Evolutionary conservation across 345 rosid genomes (phyloP).

Genomic region (Corymbia maculata): DNA sequence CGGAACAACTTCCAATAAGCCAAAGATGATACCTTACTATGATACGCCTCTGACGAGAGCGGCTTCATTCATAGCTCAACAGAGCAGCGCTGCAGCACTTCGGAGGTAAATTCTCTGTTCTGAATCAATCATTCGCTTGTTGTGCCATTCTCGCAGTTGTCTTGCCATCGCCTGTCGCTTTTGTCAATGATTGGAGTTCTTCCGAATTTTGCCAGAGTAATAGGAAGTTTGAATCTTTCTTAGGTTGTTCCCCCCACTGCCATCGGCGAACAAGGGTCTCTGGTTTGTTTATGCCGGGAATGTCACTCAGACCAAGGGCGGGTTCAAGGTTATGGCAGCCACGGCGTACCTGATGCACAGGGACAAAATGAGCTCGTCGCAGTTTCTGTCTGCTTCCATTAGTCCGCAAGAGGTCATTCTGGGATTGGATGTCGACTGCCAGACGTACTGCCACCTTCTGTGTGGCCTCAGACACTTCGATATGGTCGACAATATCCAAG

Average conservation of each 20-base stretch:
- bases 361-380: conserved; percentile 7
- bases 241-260: conserved; percentile 31
- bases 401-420: conserved; percentile 30
- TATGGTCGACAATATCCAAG: conserved; percentile 22
- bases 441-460: conserved; percentile 43
- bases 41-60: conserved; percentile 31
- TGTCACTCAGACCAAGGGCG: conserved; percentile 24
- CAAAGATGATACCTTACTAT: conserved; percentile 34
- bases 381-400: neutral
- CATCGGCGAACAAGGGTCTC: conserved; percentile 16
- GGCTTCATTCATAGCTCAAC: conserved; percentile 30
- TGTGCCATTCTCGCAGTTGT: neutral
- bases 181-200: neutral
- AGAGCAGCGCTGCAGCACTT: conserved; percentile 21
- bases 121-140: neutral
- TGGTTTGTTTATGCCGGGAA: conserved; percentile 22
- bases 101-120: conserved; percentile 5
- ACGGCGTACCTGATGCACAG: conserved; percentile 22
- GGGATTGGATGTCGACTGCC: conserved; percentile 24
- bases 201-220: neutral
- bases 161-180: neutral
- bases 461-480: conserved; percentile 27
- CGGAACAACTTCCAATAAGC: conserved; percentile 33
- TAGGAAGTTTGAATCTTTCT: neutral
- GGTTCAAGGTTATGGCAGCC: conserved; percentile 39